phyloP scores from a whole-genome alignment of 1,139 yeast genomes.

The Candida frijolesensis region DNA sequence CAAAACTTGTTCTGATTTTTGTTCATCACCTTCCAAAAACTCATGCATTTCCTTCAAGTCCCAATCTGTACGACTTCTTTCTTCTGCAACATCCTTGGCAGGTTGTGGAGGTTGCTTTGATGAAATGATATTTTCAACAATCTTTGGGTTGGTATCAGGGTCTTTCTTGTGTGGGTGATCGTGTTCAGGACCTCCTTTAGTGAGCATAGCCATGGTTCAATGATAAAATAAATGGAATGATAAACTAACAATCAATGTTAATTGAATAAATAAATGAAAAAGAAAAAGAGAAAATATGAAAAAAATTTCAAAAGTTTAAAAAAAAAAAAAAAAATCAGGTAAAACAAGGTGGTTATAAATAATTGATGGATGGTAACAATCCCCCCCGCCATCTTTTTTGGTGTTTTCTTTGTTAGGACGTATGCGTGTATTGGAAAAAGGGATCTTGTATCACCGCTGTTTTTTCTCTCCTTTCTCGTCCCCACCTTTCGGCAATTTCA shows the following conservation, averaged over 20 bases:
- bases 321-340: neutral
- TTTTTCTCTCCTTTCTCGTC: neutral
- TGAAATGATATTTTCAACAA: conserved; percentile 13
- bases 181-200: conserved; percentile 3
- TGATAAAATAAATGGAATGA: neutral
- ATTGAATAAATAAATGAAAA: neutral
- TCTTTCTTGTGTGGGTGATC: conserved; percentile 11
- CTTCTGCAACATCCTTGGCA: conserved; percentile 16
- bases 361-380: neutral
- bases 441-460: neutral
- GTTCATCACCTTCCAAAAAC: conserved; percentile 48
- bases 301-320: neutral
- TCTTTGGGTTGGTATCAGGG: conserved; percentile 15
- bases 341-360: neutral
- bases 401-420: neutral
- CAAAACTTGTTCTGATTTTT: conserved; percentile 35
- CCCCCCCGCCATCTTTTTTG: neutral
- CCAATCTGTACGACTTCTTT: conserved; percentile 25
- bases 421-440: neutral
- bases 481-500: neutral
- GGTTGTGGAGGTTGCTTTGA: conserved; percentile 15
- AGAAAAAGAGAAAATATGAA: neutral
- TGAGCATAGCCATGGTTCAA: conserved; percentile 13
- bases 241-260: neutral
- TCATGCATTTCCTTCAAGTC: conserved; percentile 47